Evolutionary conservation across 1,284 basidiomycete species (phyloP), one percentile per base, ranked within the genome.

Genomic region (Irpex sp.): DNA sequence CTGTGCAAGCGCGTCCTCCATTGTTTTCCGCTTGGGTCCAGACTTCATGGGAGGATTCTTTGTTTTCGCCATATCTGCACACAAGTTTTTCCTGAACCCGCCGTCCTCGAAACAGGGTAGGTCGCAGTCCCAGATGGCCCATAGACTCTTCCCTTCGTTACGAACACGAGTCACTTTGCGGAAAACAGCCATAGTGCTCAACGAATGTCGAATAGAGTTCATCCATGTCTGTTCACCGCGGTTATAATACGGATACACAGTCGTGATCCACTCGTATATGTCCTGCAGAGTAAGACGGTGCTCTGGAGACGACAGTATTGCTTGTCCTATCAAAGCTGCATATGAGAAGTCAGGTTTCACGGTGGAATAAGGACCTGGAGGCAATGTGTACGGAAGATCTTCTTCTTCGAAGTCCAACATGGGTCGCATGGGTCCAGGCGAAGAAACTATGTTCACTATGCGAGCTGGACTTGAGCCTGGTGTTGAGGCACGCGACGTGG

Each of bases 211-310:
- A 66, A 95, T 91, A 62, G 91, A 93, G 75, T 95, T 95, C 87
- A 94, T 93, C 96, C 96, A 98, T 31, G 94, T 96, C n/a, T 90
- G 86, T 71, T 97, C 96, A 47, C 92, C 92, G 52, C 91, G 89
- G 75, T 94, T 94, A 80, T 95, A 99, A 74, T 90, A 90, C 0
- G 97, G 96, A 75, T 95, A 96, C 4, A 94, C 93, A 48, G 92
- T 93, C 64, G 93, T 94, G 71, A 99, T 97, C 84, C 89, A 99
- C 71, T 93, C 89, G 73, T 98, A 98, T 66, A 99, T 97, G 74
- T 98, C 96, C 71, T 96, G 94, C 26, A 98, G 82, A 0, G 94
- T 95, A 38, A 98, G 85, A 47, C 92, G 89, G 69, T 94, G 91
- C 47, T 91, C 85, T 0, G 87, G 85, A 1, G 93, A 94, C 11